These are phyloP conservation scores for Kuraishia floccosa DNA, from an alignment of 805 yeast species.

Conservation along the genomic window DNA sequence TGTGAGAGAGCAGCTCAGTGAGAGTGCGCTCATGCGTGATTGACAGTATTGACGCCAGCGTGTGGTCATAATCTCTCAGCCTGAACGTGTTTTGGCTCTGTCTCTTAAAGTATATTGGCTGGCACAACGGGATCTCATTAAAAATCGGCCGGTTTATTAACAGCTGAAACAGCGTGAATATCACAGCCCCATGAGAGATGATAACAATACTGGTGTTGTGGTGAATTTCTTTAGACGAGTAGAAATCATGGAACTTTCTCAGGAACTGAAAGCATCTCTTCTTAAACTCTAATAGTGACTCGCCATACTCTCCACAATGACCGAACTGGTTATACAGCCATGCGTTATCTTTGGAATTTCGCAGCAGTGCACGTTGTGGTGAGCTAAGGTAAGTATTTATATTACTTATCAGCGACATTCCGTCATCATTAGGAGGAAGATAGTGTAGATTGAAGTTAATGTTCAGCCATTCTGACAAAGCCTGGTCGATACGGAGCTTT, in stretches of 20 bases:
- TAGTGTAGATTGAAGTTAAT: conserved; percentile 24
- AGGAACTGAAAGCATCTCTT: conserved; percentile 22
- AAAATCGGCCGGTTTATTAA: conserved; percentile 23
- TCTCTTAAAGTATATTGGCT: conserved; percentile 20
- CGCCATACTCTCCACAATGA: conserved; percentile 31
- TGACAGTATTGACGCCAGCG: conserved; percentile 14
- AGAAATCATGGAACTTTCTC: conserved; percentile 19
- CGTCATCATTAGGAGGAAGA: conserved; percentile 34
- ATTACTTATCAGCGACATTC: conserved; percentile 24
- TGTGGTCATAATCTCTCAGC: conserved; percentile 21
- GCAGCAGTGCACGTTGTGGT: conserved; percentile 9
- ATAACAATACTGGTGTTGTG: conserved; percentile 19
- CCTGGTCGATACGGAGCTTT: conserved; percentile 25
- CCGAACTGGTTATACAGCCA: conserved; percentile 25
- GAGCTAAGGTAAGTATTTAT: conserved; percentile 24
- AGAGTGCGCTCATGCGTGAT: conserved; percentile 14
- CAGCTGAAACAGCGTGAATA: conserved; percentile 25
- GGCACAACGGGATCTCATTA: conserved; percentile 26
- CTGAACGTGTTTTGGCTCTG: conserved; percentile 16
- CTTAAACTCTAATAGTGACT: conserved; percentile 23
- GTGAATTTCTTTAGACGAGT: conserved; percentile 14
- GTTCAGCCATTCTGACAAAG: conserved; percentile 30
- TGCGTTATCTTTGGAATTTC: conserved; percentile 13
- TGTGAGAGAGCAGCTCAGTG: conserved; percentile 10
- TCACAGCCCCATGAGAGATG: conserved; percentile 32